phyloP scores from a whole-genome alignment of 108 stramenopile species.

The Heterococcus sp. region DNA sequence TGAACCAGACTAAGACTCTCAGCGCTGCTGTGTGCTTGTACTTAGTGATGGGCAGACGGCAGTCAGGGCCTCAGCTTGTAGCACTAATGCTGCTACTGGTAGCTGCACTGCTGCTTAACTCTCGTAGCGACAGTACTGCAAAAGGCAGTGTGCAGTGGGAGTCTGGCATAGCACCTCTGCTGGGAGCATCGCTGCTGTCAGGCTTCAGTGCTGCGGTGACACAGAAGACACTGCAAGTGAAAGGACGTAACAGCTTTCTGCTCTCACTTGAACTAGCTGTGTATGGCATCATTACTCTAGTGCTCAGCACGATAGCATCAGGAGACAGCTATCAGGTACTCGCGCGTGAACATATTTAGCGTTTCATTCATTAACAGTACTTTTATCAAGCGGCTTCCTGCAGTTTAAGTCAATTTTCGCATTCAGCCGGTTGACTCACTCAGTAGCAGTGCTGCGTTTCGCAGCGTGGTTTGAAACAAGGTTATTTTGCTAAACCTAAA shows the following conservation, averaged over 20 bases:
- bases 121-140: conserved; percentile 42
- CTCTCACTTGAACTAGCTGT: conserved; percentile 79
- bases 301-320: conserved; percentile 43
- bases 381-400: not conserved
- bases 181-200: conserved; percentile 76
- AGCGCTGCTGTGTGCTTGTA: conserved; percentile 86
- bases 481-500: too few relatives aligned
- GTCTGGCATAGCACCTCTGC: conserved; percentile 37
- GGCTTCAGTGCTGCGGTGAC: conserved; percentile 83
- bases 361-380: too few relatives aligned
- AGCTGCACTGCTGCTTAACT: conserved; percentile 64
- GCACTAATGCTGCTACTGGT: conserved; percentile 72
- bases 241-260: conserved; percentile 72
- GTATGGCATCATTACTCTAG: conserved; percentile 59
- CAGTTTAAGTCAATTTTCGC: not conserved
- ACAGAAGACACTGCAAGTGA: conserved; percentile 76
- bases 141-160: not conserved
- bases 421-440: too few relatives aligned
- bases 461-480: too few relatives aligned
- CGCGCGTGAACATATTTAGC: not conserved
- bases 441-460: too few relatives aligned
- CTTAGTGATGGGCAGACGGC: conserved; percentile 75
- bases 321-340: not conserved
- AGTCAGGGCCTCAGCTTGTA: conserved; percentile 73
- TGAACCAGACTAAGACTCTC: conserved; percentile 93